Evolutionary conservation across 139 green algal species (phyloP).

Genomic region (Dunaliella primolecta): DNA sequence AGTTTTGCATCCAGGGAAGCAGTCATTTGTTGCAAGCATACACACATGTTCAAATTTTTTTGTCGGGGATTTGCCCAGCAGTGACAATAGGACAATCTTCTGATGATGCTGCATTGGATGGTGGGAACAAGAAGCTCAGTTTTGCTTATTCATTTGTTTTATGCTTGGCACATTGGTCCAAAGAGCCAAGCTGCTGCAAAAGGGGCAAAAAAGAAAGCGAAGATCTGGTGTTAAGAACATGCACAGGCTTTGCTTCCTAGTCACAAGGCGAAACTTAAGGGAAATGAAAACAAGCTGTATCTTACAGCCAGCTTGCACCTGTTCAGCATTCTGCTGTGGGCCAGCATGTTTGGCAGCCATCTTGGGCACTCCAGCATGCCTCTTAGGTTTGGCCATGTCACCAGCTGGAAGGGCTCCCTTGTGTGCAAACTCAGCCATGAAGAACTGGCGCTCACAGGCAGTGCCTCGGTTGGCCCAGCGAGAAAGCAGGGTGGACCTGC

Average conservation of each 20-base stretch:
- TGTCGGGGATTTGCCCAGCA: no score
- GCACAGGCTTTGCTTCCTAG: not conserved
- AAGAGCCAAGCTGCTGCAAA: no score
- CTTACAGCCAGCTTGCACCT: not conserved
- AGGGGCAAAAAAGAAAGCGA: no score
- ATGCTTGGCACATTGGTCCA: no score
- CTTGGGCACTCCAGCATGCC: not conserved
- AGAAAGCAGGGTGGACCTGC: not conserved
- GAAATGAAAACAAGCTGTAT: not conserved
- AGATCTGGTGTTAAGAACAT: no score
- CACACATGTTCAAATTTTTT: not conserved
- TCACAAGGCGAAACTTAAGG: no score
- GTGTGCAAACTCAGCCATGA: not conserved
- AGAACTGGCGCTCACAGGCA: not conserved
- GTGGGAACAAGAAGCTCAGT: no score
- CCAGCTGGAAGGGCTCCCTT: not conserved
- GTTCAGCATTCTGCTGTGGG: not conserved
- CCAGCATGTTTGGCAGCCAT: not conserved
- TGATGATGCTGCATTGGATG: no score
- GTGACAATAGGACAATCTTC: no score
- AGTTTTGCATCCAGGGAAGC: no score
- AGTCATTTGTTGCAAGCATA: not conserved
- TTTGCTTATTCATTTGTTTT: no score
- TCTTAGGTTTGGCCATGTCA: not conserved
- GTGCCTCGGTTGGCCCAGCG: not conserved